Percentiles rank a stretch among this genome's conserved stretches.
Conservation (phyloP, 345 rosid genomes). For the Lepidium didymum region DNA sequence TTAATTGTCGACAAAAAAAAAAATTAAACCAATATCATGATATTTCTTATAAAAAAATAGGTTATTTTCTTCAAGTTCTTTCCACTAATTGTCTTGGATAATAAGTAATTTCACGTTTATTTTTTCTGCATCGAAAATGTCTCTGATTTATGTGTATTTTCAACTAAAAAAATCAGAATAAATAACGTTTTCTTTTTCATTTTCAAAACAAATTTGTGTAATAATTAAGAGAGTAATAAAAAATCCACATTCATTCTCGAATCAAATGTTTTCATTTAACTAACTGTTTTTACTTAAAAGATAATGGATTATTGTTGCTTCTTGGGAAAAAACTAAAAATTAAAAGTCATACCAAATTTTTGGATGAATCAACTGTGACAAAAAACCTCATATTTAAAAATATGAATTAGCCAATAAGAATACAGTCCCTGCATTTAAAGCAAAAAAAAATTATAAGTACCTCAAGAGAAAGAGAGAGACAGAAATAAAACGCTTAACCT, state of each 20-base stretch:
- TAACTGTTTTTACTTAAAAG: not conserved
- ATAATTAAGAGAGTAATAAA: not conserved
- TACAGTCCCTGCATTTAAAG: not conserved
- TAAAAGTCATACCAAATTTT: not conserved
- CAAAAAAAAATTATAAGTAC: not conserved
- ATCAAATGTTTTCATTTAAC: not conserved
- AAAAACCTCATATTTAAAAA: not conserved
- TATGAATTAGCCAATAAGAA: not conserved
- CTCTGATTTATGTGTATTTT: not conserved
- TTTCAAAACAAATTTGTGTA: not conserved
- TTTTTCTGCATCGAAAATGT: not conserved
- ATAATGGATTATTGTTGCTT: slow-evolving; percentile 10
- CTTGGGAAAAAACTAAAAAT: slow-evolving; percentile 6
- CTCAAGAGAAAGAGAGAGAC: not conserved
- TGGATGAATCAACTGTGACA: not conserved
- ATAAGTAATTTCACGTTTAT: not conserved
- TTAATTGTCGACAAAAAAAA: too few relatives aligned
- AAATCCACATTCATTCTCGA: slow-evolving; percentile 6
- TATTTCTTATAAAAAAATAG: too few relatives aligned
- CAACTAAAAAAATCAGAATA: not conserved
- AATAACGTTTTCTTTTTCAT: not conserved
- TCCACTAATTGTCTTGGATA: not conserved
- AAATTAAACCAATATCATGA: too few relatives aligned
- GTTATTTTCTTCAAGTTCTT: not conserved
- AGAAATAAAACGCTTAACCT: not conserved